Evolutionary conservation across 2,329 filamentous ascomycete genomes (phyloP), one percentile per base, ranked within the genome.

Genomic region (Hypomyces rosellus): DNA sequence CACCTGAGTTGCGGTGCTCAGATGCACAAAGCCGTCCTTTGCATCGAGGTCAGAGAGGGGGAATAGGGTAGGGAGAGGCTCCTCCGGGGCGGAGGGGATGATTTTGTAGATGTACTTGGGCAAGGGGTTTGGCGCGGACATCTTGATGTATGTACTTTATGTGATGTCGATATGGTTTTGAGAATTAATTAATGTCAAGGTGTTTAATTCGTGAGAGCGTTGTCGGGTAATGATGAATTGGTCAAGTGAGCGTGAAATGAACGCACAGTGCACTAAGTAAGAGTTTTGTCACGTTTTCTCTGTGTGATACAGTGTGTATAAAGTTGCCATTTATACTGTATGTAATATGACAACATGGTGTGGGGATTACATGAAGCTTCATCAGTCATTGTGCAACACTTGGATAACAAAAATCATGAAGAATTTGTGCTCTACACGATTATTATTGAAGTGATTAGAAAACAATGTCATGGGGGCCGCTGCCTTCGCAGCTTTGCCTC

Each of bases 401-500:
- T 30, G 25, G 25, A 30, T 7, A 30, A 6, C 25, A 30, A 3
- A 30, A 30, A 30, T 30, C 2, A 30, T 30, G 25, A 30, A 30
- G 2, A 30, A 8, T 30, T 30, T 11, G 25, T 30, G 25, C 9
- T 11, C 6, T 8, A 30, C 25, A 30, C 9, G 25, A 30, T 30
- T 30, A 30, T 8, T 30, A 30, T 7, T 8, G 13, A n/a, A 36
- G 44, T 40, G 5, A 20, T 15, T 8, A 7, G 16, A 12, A 38
- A 36, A 45, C 1, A n/a, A 81, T 80, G 78, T 77, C 75, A 16
- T 69, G 69, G 54, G 80, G 78, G 8, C 86, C 88, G 25, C 70
- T 81, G 33, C 79, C 89, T 6, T 85, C 84, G 18, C 74, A 70
- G 52, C 72, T 84, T 38, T 81, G 84, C 53, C 81, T 89, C 53